Base-by-base conservation (phyloP, 2,329 filamentous ascomycete species). In the Cladosporium sp. region DNA sequence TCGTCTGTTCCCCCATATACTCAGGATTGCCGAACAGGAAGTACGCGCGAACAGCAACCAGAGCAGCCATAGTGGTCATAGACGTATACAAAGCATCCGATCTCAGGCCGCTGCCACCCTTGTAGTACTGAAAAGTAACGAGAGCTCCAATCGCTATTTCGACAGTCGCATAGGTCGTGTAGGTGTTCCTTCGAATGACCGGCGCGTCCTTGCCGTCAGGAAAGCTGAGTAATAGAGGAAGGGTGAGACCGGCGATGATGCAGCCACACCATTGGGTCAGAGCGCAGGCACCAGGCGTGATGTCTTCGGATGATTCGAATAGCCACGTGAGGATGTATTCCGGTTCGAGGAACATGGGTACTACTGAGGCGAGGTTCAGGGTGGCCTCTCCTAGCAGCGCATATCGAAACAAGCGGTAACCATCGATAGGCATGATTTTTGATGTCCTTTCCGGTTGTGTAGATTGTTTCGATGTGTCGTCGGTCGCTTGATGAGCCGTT, bases 201-300 rank as follows among this genome's bases (percentile, higher is more conserved):
- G 43, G 37, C 7, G 43, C 44, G 4, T 43, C 47, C 13, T 54
- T 50, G 3, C 54, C 58, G 41, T 65, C 58, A 11, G 60, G 63
- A 13, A 61, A 54, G n/a, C 53, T 54, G 36, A 64, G 54, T 8
- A 63, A 43, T 8, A 66, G 41, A 1, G 61, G 64, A 13, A 61
- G 47, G 3, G 59, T 61, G 13, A 64, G 50, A 22, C 43, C 56
- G 11, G 60, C 37, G 34, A 60, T 50, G 17, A 65, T 43, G 37
- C 47, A 56, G 44, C 57, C 62, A 40, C 60, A 49, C 54, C 58
- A 59, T 45, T 61, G 63, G 7, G 47, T 53, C 5, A 65, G 32
- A 18, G 55, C 43, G 22, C 47, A 42, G 9, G 59, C 45, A 13
- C 57, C 54, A 8, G 58, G 56, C 11, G 55, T 67, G 47, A 64